Percentiles rank a stretch among this genome's conserved stretches.
Conservation (phyloP, 306 rosid species). For the Quercus dentata region DNA sequence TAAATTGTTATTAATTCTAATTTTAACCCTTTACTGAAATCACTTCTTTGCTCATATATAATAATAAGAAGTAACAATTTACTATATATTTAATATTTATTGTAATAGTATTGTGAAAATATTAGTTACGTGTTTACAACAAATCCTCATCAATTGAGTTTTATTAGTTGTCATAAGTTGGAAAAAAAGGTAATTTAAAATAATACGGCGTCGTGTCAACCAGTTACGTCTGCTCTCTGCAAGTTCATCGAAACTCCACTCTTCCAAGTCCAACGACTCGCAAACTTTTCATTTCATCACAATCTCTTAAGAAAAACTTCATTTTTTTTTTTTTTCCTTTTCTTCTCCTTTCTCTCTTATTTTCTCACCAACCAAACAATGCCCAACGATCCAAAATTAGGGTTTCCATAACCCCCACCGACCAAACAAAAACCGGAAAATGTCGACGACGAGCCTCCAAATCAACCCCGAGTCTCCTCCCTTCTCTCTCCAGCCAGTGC, state of each 20-base stretch:
- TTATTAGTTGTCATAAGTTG: background rate
- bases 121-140: rapidly evolving
- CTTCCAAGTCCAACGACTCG: background rate
- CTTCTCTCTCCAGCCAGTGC: conserved; percentile 12
- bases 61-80: too few species aligned
- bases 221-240: background rate
- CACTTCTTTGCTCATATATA: rapidly evolving
- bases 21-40: rapidly evolving
- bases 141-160: too few species aligned
- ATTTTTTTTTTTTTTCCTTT: too few species aligned
- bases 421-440: background rate
- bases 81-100: too few species aligned
- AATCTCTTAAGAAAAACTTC: too few species aligned
- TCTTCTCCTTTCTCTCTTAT: background rate
- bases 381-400: conserved; percentile 1
- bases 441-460: conserved; percentile 5
- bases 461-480: conserved; percentile 14
- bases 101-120: too few species aligned
- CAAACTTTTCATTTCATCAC: too few species aligned
- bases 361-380: conserved; percentile 1
- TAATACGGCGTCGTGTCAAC: background rate
- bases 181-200: background rate
- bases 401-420: background rate
- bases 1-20: too few species aligned
- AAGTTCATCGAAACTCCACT: background rate